Percentiles rank a stretch among this genome's conserved stretches.
These are phyloP conservation scores for Taiozyma sp. DNA, from an alignment of 1,139 yeast genomes.

Conservation along the genomic window DNA sequence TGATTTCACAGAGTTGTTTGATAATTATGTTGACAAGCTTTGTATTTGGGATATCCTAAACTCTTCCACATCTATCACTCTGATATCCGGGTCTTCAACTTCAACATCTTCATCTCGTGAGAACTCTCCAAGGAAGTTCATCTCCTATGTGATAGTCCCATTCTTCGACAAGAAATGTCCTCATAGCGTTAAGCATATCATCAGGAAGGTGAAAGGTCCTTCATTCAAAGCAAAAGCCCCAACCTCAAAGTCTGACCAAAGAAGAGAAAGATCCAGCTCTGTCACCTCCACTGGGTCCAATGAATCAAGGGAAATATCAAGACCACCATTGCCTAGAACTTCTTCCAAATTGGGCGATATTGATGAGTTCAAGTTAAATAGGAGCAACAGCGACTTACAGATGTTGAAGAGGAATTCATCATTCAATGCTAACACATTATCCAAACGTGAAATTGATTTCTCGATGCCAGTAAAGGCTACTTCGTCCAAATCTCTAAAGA, in stretches of 20 bases:
- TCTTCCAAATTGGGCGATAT: constrained; percentile 17
- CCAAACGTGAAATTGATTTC: constrained; percentile 46
- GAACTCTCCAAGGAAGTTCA: constrained; percentile 42
- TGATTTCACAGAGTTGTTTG: constrained; percentile 28
- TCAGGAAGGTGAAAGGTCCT: constrained; percentile 47
- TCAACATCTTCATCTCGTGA: constrained; percentile 21
- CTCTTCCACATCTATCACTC: constrained; percentile 26
- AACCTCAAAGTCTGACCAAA: neutral
- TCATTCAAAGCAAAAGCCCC: constrained; percentile 26
- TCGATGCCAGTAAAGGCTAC: constrained; percentile 20
- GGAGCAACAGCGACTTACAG: constrained; percentile 32
- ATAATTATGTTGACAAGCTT: constrained; percentile 47
- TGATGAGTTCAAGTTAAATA: constrained; percentile 26
- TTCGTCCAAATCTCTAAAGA: constrained; percentile 3
- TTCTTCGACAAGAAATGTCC: constrained; percentile 50
- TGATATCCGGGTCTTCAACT: constrained; percentile 21
- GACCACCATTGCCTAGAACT: constrained; percentile 16
- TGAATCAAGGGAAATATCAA: constrained; percentile 4
- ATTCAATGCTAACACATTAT: constrained; percentile 36
- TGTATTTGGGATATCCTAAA: constrained; percentile 51
- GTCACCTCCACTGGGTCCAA: constrained; percentile 3
- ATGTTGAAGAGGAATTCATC: constrained; percentile 25
- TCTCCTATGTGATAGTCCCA: constrained; percentile 51
- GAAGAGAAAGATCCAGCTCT: constrained; percentile 1
- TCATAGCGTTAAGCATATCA: constrained; percentile 39